A percentile compares a stretch with the other conserved stretches of the same genome.
Evolutionary conservation across 371 early-diverging fungal genomes (phyloP).

Genomic region (Saksenaea oblongispora): DNA sequence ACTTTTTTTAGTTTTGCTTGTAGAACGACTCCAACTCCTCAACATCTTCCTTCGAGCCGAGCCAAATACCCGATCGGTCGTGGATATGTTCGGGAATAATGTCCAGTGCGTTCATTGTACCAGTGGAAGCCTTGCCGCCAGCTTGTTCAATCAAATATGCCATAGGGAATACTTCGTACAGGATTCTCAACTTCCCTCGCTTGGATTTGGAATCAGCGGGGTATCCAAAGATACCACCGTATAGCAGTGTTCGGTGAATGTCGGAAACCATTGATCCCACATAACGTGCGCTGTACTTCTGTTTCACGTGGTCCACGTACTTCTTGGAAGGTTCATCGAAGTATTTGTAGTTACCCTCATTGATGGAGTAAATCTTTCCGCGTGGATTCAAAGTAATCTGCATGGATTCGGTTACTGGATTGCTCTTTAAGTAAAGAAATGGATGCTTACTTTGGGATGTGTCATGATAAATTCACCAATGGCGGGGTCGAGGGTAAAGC

Average conservation of each 20-base stretch:
- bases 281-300: slow-evolving; percentile 95
- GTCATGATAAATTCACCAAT: slow-evolving; percentile 98
- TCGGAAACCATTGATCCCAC: slow-evolving; percentile 99
- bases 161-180: slow-evolving; percentile 99
- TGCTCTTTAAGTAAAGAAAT: no score
- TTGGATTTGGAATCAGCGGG: slow-evolving; percentile 87
- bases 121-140: slow-evolving; percentile 92
- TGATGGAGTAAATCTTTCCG: slow-evolving; percentile 97
- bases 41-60: slow-evolving; percentile 92
- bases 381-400: slow-evolving; percentile 78
- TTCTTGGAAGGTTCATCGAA: slow-evolving; percentile 88
- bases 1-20: slow-evolving; percentile 14
- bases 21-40: slow-evolving; percentile 71
- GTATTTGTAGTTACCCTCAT: slow-evolving; percentile 95
- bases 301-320: slow-evolving; percentile 87
- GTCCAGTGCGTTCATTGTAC: slow-evolving; percentile 82
- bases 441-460: slow-evolving; percentile 83
- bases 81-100: slow-evolving; percentile 88
- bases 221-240: slow-evolving; percentile 88
- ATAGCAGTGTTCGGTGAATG: slow-evolving; percentile 96
- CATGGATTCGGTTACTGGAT: no score
- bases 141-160: slow-evolving; percentile 93
- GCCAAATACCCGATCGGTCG: slow-evolving; percentile 89
- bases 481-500: slow-evolving; percentile 95
- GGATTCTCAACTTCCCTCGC: slow-evolving; percentile 91